These are phyloP conservation scores for Lepiota brunneoincarnata DNA, from an alignment of 768 basidiomycete genomes.

Conservation along the genomic window DNA sequence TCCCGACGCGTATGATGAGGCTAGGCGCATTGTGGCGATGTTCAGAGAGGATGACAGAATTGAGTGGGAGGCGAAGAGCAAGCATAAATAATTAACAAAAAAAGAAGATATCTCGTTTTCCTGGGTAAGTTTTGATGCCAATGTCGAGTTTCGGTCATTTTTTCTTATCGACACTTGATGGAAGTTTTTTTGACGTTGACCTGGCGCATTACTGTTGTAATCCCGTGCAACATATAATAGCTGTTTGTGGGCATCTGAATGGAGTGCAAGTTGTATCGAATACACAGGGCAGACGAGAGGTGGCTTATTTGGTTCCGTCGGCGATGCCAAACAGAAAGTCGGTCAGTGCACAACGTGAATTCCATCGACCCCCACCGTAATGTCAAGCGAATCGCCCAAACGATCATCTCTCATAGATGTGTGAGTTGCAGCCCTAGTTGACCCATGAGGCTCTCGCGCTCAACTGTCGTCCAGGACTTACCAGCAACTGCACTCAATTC, in stretches of 20 bases:
- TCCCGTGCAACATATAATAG: too few species aligned
- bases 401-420: conserved; percentile 18
- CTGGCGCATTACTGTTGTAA: too few species aligned
- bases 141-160: too few species aligned
- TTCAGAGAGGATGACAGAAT: neutral
- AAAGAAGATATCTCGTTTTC: neutral
- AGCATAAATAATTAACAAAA: neutral
- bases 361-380: conserved; percentile 1
- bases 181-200: too few species aligned
- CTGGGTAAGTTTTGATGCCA: too few species aligned
- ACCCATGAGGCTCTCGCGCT: neutral
- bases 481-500: conserved; percentile 48
- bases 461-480: conserved; percentile 44
- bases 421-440: conserved; percentile 6
- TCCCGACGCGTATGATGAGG: neutral
- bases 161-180: too few species aligned
- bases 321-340: conserved; percentile 1
- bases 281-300: too few species aligned
- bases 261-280: too few species aligned
- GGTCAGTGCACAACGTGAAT: neutral
- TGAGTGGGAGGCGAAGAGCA: neutral
- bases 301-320: neutral
- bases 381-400: conserved; percentile 12
- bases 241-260: too few species aligned
- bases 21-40: neutral